phyloP scores from a whole-genome alignment of 306 rosid genomes.

The Castanea crenata region DNA sequence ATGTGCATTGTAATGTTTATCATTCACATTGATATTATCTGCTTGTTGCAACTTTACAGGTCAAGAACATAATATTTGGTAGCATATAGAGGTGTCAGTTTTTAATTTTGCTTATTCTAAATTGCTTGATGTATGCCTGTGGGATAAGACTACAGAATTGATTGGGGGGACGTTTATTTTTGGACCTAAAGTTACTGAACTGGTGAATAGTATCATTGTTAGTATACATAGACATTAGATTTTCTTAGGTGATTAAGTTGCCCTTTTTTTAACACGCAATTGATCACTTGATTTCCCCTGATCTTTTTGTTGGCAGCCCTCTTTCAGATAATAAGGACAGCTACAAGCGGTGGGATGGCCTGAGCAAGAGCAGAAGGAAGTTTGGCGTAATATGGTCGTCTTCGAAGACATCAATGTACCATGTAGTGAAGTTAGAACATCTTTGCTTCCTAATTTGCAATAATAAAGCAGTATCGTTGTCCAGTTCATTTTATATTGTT shows the following conservation, averaged over 20 bases:
- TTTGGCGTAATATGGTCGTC: background rate
- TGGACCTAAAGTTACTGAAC: background rate
- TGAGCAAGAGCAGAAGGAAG: slow-evolving; percentile 22
- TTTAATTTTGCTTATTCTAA: background rate
- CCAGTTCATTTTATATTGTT: background rate
- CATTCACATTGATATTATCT: background rate
- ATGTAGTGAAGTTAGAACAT: slow-evolving; percentile 6
- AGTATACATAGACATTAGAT: background rate
- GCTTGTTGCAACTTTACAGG: background rate
- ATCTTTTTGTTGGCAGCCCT: slow-evolving; percentile 45
- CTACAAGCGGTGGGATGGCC: slow-evolving; percentile 49
- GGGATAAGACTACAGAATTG: background rate
- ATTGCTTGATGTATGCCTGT: background rate
- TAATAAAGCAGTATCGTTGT: slow-evolving; percentile 15
- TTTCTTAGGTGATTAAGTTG: background rate
- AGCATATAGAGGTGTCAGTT: too few species aligned
- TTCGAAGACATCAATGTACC: background rate
- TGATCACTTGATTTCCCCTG: background rate
- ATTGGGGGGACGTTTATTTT: background rate
- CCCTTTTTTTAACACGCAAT: background rate
- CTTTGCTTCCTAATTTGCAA: slow-evolving; percentile 4
- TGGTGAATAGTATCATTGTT: background rate
- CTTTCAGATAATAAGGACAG: slow-evolving; percentile 60
- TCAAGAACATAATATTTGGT: too few species aligned
- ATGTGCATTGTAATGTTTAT: too few species aligned